These are phyloP conservation scores for Przewalskia tangutica DNA, from an alignment of 257 asterid genomes.

Conservation along the genomic window DNA sequence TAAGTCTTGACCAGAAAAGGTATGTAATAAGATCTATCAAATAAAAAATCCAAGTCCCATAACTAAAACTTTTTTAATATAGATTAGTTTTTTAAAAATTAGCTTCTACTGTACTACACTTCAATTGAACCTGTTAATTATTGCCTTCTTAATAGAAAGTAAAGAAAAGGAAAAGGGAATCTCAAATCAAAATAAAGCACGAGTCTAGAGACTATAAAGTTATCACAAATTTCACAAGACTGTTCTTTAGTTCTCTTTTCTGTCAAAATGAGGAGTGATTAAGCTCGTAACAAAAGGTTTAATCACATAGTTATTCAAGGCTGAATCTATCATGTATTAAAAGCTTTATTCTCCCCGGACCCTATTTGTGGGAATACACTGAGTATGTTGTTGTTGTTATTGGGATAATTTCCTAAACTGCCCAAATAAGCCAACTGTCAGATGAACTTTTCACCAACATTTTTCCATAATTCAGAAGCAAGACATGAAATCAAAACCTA, in stretches of 20 bases:
- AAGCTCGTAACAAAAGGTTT: neutral
- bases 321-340: neutral
- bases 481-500: neutral
- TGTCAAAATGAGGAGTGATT: neutral
- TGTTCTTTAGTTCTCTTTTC: neutral
- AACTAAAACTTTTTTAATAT: neutral
- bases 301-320: neutral
- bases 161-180: neutral
- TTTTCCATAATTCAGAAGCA: neutral
- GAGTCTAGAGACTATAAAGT: neutral
- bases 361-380: no score
- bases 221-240: neutral
- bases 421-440: neutral
- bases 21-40: neutral
- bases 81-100: neutral
- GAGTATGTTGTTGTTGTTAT: neutral
- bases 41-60: neutral
- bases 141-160: neutral
- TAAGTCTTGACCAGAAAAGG: neutral
- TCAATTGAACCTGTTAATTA: neutral
- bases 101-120: neutral
- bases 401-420: neutral
- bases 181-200: neutral
- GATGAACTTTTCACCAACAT: neutral
- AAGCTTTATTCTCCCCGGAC: neutral